Base-by-base conservation (phyloP, 495 filamentous ascomycete species). In the Endocarpon pusillum region DNA sequence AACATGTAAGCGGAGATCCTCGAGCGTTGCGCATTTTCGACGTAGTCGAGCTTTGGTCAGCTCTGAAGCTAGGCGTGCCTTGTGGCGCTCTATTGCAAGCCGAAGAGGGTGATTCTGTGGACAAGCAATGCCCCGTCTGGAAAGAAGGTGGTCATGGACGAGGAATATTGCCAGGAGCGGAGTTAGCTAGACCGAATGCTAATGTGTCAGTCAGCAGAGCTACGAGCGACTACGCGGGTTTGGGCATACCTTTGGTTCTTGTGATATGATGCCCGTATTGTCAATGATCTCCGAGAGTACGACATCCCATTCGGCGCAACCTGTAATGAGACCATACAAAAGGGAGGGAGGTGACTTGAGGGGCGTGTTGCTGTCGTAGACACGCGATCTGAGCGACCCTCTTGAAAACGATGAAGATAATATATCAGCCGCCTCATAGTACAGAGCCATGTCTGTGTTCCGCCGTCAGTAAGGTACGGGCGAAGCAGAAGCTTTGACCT, bases 391-490 rank as follows among this genome's bases (percentile, higher is more conserved):
- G 47, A 93, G 67, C n/a, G 74, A 86, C 21, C 79, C 80, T 16
- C 62, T 49, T 10, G 69, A 67, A n/a, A 57, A 42, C 12, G 66
- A 66, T 1, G 36, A 27, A 2, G 69, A 68, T 32, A 97, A 58
- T 25, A 94, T 56, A 6, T 64, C 56, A 3, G 80, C 83, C 17
- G 84, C 77, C 55, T 97, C 89, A 51, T 89, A 77, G 57, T 97
- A 97, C 39, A 97, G 81, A 31, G 87, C 93, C 89, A 97, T 91
- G 34, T n/a, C n/a, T n/a, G n/a, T n/a, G n/a, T n/a, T n/a, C 16
- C 40, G 36, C 10, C 22, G 9, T 25, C 14, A 19, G 12, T 34
- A 5, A 10, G 24, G 34, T 9, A 15, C 10, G 31, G 15, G 10
- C 31, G 20, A 36, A 36, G 24, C 14, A 9, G 14, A 34, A 34